Evolutionary conservation across 371 early-diverging fungal genomes (phyloP), one percentile per base, ranked within the genome.

Genomic region (Mortierella sp.): DNA sequence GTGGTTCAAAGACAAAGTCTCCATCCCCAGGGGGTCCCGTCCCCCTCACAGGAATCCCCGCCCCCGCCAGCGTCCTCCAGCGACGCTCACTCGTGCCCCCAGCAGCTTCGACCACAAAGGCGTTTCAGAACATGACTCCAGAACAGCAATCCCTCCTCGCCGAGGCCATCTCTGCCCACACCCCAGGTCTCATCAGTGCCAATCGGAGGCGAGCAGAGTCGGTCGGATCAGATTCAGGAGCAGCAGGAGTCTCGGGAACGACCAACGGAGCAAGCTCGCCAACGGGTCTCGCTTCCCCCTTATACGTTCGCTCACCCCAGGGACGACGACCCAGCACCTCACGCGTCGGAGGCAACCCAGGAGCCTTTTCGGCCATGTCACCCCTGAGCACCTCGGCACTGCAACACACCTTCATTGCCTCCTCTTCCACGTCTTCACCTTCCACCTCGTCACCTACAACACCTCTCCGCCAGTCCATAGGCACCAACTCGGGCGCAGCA

Each of bases 141-240:
- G 79, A 79, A 61, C 79, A 79, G 40, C 79, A 79, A 66, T 43
- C 74, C 24, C 79, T 79, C 47, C 79, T 79, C 22, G 79, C 79
- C 26, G 79, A 79, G 64, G 75, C 75, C 64, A 71, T 72, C 72
- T 68, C 75, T 6, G 65, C 68, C 52, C 80, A 79, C 48, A 71
- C 29, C 14, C 76, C 72, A 1, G 74, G 75, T 24, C 67, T 79
- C 55, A 66, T 74, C 52, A 74, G 70, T 52, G 47, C 69, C n/a
- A 71, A 58, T 61, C 76, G 80, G 52, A 58, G 44, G 61, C 48
- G 76, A 66, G 48, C 73, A 53, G 75, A 75, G 11, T 76, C 80
- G n/a, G 47, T 73, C 2, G 66, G 80, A 29, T 74, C 80, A 16
- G 71, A 55, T 16, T 68, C 70, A 65, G 44, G 45, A 16, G n/a